A percentile compares a stretch with the other conserved stretches of the same genome.
phyloP scores from a whole-genome alignment of 495 filamentous ascomycete genomes.

The Hyaloscypha finlandica region DNA sequence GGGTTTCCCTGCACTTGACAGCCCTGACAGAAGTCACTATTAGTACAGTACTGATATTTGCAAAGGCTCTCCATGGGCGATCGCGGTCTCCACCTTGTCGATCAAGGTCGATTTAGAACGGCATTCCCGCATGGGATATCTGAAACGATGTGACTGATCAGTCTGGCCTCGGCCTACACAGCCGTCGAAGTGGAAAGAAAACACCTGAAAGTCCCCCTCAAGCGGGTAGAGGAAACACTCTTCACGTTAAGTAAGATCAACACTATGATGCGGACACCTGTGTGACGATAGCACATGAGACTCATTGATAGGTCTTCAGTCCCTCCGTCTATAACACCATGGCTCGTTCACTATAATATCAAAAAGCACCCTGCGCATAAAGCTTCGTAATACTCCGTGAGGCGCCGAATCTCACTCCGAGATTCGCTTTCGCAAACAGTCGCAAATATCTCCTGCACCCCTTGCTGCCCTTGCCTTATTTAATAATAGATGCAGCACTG shows the following conservation, averaged over 20 bases:
- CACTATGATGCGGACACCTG: background rate
- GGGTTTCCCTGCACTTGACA: background rate
- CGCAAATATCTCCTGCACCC: background rate
- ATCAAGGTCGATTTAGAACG: background rate
- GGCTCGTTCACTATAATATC: background rate
- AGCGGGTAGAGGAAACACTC: background rate
- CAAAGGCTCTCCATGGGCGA: background rate
- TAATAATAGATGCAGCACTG: background rate
- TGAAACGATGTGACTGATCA: constrained; percentile 9
- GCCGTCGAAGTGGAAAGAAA: background rate
- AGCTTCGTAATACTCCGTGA: background rate
- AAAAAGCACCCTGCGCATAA: background rate
- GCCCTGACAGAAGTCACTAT: background rate
- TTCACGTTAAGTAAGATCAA: background rate
- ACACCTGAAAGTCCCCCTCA: background rate
- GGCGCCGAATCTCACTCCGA: constrained; percentile 8
- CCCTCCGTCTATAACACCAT: background rate
- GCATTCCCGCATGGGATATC: constrained; percentile 12
- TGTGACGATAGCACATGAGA: background rate
- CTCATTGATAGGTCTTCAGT: background rate
- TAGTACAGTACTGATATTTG: background rate
- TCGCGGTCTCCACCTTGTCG: constrained; percentile 3
- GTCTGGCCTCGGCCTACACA: background rate
- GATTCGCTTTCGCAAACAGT: constrained; percentile 8
- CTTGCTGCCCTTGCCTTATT: background rate